phyloP scores from a whole-genome alignment of 305 asterid species.

The Petunia hybrid region DNA sequence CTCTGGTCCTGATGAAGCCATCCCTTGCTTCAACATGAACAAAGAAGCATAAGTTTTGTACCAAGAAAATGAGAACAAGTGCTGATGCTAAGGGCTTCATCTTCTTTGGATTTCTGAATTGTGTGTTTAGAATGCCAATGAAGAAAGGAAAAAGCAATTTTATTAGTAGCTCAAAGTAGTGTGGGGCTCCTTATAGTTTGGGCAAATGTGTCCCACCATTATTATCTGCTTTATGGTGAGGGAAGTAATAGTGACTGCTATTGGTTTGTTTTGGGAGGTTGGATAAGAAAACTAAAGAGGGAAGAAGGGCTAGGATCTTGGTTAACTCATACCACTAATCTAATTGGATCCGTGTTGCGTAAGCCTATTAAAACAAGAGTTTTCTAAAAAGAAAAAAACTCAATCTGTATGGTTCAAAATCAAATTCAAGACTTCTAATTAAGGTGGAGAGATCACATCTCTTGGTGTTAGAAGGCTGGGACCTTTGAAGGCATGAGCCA shows the following conservation, averaged over 20 bases:
- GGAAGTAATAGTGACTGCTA: neutral
- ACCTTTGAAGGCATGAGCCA: neutral
- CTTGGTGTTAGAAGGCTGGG: neutral
- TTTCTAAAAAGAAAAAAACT: too few species aligned
- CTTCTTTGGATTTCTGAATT: neutral
- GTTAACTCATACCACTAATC: too few species aligned
- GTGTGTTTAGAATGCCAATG: neutral
- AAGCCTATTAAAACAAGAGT: too few species aligned
- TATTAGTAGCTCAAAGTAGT: conserved; percentile 28
- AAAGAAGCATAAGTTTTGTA: conserved; percentile 53
- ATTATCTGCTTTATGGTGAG: neutral
- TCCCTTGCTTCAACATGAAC: conserved; percentile 50
- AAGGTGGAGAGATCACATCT: too few species aligned
- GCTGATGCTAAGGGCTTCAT: conserved; percentile 52
- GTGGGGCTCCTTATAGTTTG: conserved; percentile 32
- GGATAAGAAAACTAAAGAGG: neutral
- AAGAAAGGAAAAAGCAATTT: neutral
- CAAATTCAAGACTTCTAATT: too few species aligned
- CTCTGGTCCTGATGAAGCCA: conserved; percentile 64
- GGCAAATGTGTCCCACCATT: neutral
- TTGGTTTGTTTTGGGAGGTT: neutral
- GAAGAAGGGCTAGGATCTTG: neutral
- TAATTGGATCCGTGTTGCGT: too few species aligned
- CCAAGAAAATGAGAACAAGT: conserved; percentile 44
- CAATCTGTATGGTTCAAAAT: too few species aligned